A percentile compares a stretch with the other conserved stretches of the same genome.
Evolutionary conservation across 306 rosid species (phyloP).

Genomic region (Arachis hypogaea): DNA sequence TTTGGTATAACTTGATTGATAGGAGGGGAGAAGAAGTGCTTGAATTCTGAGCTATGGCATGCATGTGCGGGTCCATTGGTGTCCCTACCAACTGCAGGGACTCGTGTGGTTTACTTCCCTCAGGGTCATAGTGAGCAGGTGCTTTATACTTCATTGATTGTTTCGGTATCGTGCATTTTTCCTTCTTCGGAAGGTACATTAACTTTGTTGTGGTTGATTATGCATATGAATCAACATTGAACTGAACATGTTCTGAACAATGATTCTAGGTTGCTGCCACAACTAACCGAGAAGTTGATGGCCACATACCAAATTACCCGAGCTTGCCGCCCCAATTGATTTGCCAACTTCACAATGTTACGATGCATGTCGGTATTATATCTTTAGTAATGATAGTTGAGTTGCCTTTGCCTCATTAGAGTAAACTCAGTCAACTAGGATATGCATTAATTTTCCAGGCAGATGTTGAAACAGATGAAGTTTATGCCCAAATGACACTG

Average conservation of each 20-base stretch:
- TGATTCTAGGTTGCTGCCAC: slow-evolving; percentile 75
- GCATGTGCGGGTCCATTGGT: slow-evolving; percentile 92
- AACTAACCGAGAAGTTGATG: slow-evolving; percentile 78
- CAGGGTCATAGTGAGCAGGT: slow-evolving; percentile 94
- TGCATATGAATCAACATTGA: slow-evolving; percentile 9
- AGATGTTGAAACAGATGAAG: slow-evolving; percentile 91
- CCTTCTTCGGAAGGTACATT: background rate
- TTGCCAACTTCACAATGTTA: slow-evolving; percentile 84
- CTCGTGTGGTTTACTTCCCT: slow-evolving; percentile 84
- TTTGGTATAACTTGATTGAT: slow-evolving; percentile 34
- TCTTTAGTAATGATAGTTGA: slow-evolving; percentile 21
- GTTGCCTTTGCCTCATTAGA: background rate
- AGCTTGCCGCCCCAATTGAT: slow-evolving; percentile 81
- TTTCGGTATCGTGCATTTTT: slow-evolving; percentile 24
- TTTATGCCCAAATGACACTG: slow-evolving; percentile 86
- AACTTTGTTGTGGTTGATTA: slow-evolving; percentile 2
- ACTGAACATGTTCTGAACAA: slow-evolving; percentile 11
- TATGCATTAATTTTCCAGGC: slow-evolving; percentile 70
- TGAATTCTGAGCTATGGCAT: slow-evolving; percentile 93
- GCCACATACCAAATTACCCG: slow-evolving; percentile 83
- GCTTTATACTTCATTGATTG: slow-evolving; percentile 3
- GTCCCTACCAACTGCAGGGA: slow-evolving; percentile 73
- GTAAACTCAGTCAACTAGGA: slow-evolving; percentile 25
- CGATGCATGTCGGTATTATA: slow-evolving; percentile 76
- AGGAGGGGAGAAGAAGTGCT: slow-evolving; percentile 80